Conservation (phyloP, 768 basidiomycete genomes). For the Lyophyllum semitale region DNA sequence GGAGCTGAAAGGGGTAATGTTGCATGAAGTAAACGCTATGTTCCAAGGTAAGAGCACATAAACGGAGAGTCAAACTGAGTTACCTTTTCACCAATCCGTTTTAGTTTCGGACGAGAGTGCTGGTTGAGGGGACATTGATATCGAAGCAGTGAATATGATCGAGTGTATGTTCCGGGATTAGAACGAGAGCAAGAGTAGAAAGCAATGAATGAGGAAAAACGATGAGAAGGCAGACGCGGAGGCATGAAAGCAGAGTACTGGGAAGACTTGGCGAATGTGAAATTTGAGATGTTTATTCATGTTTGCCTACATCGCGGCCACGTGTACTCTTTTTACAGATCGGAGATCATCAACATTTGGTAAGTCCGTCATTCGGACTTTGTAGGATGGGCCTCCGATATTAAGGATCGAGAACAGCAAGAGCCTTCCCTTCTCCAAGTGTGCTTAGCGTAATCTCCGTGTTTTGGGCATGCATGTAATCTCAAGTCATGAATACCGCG, state of each 20-base stretch:
- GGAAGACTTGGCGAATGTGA: slow-evolving; percentile 15
- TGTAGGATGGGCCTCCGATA: not conserved
- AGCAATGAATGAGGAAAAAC: slow-evolving; percentile 57
- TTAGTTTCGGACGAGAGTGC: slow-evolving; percentile 22
- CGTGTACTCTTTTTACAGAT: slow-evolving; percentile 4
- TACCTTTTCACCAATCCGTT: slow-evolving; percentile 43
- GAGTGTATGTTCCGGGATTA: slow-evolving; percentile 26
- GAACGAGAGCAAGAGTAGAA: slow-evolving; percentile 57
- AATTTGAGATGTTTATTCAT: slow-evolving; percentile 37
- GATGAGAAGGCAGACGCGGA: slow-evolving; percentile 49
- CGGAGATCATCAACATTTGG: not conserved
- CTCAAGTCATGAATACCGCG: not conserved
- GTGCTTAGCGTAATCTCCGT: slow-evolving; percentile 3
- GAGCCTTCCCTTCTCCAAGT: not conserved
- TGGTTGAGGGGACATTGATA: slow-evolving; percentile 35
- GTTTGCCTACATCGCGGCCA: slow-evolving; percentile 21
- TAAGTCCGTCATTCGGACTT: slow-evolving; percentile 3
- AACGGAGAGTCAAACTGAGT: slow-evolving; percentile 10
- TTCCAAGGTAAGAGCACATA: slow-evolving; percentile 19
- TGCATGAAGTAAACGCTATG: slow-evolving; percentile 76
- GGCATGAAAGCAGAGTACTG: slow-evolving; percentile 38
- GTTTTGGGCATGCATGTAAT: not conserved
- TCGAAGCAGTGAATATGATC: slow-evolving; percentile 41
- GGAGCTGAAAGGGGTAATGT: slow-evolving; percentile 53
- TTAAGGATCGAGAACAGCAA: not conserved